Evolutionary conservation across 306 rosid genomes (phyloP).

Genomic region (Canavalia ensiformis): DNA sequence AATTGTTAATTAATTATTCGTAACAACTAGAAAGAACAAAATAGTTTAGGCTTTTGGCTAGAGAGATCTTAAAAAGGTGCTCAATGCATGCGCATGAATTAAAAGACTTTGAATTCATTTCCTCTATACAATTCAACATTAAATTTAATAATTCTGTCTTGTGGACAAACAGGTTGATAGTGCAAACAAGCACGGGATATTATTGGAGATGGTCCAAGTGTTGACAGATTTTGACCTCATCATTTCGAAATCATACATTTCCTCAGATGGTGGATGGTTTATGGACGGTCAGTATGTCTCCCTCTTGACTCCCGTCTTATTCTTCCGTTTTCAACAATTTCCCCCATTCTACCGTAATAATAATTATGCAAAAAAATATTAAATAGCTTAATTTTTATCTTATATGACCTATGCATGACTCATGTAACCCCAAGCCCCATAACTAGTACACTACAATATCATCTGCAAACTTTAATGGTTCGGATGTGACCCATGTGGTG

Average conservation of each 20-base stretch:
- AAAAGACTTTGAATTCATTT: neutral
- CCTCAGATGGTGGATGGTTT: conserved; percentile 97
- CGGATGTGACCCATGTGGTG: conserved; percentile 42
- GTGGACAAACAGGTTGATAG: conserved; percentile 79
- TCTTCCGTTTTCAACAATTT: neutral
- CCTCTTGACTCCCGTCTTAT: neutral
- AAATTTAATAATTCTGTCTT: neutral
- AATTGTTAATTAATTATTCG: neutral
- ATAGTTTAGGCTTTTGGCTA: conserved; percentile 21
- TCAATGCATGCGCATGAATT: neutral
- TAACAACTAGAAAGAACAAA: neutral
- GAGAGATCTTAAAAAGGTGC: neutral
- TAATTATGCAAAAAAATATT: neutral
- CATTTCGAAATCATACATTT: conserved; percentile 92
- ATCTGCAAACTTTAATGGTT: conserved; percentile 8
- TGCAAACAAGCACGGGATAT: conserved; percentile 92
- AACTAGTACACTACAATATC: conserved; percentile 1
- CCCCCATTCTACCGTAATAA: neutral
- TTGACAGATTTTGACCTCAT: conserved; percentile 92
- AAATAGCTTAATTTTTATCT: neutral
- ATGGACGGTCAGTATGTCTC: conserved; percentile 81
- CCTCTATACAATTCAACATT: neutral
- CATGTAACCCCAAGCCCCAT: conserved; percentile 19
- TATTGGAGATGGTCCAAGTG: conserved; percentile 95
- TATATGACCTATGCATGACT: conserved; percentile 43